Base-by-base conservation (phyloP, 345 rosid genomes). In the Sonneratia alba region DNA sequence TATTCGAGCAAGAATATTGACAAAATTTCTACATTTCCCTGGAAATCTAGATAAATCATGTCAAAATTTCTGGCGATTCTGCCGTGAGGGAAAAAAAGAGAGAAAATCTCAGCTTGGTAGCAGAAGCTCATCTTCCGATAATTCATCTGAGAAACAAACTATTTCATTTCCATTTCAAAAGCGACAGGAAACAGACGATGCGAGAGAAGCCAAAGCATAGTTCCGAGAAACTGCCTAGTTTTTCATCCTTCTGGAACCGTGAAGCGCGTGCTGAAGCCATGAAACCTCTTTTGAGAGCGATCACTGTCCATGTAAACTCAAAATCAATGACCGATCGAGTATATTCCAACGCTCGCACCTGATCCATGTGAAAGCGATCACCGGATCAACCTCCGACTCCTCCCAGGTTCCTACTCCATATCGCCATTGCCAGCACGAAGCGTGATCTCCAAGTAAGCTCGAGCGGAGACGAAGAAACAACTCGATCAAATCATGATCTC, bases 371-470 rank as follows among this genome's bases (percentile, higher is more conserved):
- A 14, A n/a, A 36, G 40, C 59, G 24, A 70, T 24, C 63, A 21
- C 43, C 24, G 21, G 7, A 22, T 22, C n/a, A 69, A 8, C 62
- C 34, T 18, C 62, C 19, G 36, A n/a, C 7, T 32, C 64, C 72
- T 16, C 36, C 59, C 36, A 70, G 38, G 40, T n/a, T 37, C 27
- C 72, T 48, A 13, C 40, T n/a, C 42, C 32, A 22, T 22, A 34
- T 14, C 42, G 43, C 43, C 72, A 70, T 34, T 24, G 9, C 61
- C 71, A 18, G 19, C 9, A 6, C 64, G 72, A 70, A 51, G 62
- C 72, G 72, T 70, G 72, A 13, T 16, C 8, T 38, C 19, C 64
- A 70, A 51, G 27, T 53, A 70, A 70, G 62, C 72, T 24, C 16
- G 1, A 32, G 62, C 40, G 36, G 12, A 49, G 61, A 70, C 61